Evolutionary conservation across 768 basidiomycete species (phyloP), one percentile per base, ranked within the genome.

Genomic region (Podaxis sp.): DNA sequence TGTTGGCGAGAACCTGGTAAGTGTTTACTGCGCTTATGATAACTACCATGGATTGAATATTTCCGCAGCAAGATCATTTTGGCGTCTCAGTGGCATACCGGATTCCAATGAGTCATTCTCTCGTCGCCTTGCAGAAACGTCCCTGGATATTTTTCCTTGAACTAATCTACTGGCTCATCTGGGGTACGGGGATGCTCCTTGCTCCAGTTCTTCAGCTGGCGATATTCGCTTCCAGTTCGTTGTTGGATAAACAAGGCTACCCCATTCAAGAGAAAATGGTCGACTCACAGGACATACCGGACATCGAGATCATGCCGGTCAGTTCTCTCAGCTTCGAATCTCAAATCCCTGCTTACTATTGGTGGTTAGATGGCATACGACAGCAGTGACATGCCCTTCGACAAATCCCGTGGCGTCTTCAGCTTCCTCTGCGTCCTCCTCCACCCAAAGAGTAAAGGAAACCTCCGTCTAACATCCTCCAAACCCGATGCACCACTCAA

Each of bases 1-100:
- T 12, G 92, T 95, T 15, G 94, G 94, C 11, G 77, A 82, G 22
- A 84, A 91, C 70, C 81, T 95, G 36, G 76, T 83, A 64, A 4
- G 70, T 65, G 1, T 20, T 48, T 37, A 36, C 17, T 56, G 12
- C 26, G 6, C 0, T 24, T 20, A 20, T 38, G 3, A 13, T 4
- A 33, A 38, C 30, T 49, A 36, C 22, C 12, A 15, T 30, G 51
- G 13, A 50, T 52, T 51, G 22, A 37, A 48, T 4, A 41, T 8
- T 58, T 4, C 41, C 10, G n/a, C 56, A 75, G 74, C 73, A 79
- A 75, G 80, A 80, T 65, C 79, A 81, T 63, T 64, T 77, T 12
- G 71, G 67, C 15, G 70, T 79, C 13, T 66, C 76, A 1, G 60
- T 77, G 5, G 67, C 69, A n/a, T 80, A 71, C 64, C 68, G 72